A percentile compares a stretch with the other conserved stretches of the same genome.
Evolutionary conservation across 148 eudicot genomes (phyloP).

Genomic region (Chenopodium album): DNA sequence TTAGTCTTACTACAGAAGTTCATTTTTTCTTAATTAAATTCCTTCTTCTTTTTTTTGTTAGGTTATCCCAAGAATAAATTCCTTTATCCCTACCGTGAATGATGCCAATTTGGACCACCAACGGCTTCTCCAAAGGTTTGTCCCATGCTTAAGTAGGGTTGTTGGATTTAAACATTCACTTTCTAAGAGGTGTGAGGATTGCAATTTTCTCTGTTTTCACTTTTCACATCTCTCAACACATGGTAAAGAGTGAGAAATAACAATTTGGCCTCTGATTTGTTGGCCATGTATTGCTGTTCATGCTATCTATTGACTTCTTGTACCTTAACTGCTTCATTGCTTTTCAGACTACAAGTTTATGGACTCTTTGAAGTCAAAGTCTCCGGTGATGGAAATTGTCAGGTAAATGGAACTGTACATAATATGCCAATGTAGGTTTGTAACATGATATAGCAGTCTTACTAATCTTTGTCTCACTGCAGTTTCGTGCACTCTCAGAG

Average conservation of each 20-base stretch:
- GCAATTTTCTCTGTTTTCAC: not conserved
- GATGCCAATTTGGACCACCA: conserved; percentile 86
- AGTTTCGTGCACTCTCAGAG: conserved; percentile 97
- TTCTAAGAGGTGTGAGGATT: not conserved
- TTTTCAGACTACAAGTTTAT: conserved; percentile 66
- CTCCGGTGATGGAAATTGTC: conserved; percentile 97
- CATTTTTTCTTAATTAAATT: not conserved
- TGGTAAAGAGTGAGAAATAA: conserved; percentile 1
- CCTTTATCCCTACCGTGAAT: conserved; percentile 62
- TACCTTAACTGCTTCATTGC: not conserved
- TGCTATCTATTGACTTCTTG: not conserved
- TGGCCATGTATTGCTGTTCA: conserved; percentile 2
- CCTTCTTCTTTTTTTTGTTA: conserved; percentile 28
- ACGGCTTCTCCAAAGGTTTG: conserved; percentile 70
- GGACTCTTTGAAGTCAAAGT: conserved; percentile 80
- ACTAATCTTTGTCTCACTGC: conserved; percentile 28
- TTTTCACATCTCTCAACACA: not conserved
- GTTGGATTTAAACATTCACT: not conserved
- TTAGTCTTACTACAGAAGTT: not conserved
- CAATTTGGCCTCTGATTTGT: not conserved
- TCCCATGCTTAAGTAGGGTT: conserved; percentile 12
- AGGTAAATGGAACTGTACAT: conserved; percentile 48
- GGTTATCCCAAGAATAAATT: conserved; percentile 80
- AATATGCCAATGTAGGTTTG: not conserved
- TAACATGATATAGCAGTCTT: not conserved